Evolutionary conservation across 208 protist genomes (phyloP), one percentile per base, ranked within the genome.

Genomic region (Acanthamoeba triangularis): DNA sequence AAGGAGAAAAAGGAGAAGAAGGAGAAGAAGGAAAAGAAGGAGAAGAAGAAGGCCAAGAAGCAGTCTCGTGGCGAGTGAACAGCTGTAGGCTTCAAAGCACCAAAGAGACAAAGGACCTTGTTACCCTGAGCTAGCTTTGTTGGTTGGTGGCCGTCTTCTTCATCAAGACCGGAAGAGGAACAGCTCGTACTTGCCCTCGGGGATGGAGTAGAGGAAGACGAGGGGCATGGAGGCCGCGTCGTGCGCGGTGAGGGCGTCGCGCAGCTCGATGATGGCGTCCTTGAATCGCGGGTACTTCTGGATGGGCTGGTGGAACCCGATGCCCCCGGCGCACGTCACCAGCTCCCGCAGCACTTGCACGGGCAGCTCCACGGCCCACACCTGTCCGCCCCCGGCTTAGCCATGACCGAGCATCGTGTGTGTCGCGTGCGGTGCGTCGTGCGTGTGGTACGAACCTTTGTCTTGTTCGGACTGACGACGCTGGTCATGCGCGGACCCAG

Each of bases 211-310:
- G 20, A 94, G 47, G 54, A 94, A 94, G 90, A 94, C 47, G 69
- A 82, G 7, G 37, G 90, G 90, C 59, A 94, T 65, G 37, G 30
- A 7, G 4, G 18, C 54, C 14, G 85, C 61, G 41, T 94, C 54
- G 65, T 94, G 59, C 0, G 37, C 69, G 14, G 25, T 63, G 67
- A 94, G 37, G 4, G 54, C 37, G 44, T 94, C 90, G 28, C 90
- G 90, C 90, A 94, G 49, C 67, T 78, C 23, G 28, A 56, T 56
- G 69, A 94, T 94, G 65, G 10, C 67, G 41, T 80, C 67, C 30
- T 63, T 76, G 49, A 82, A 94, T n/a, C 90, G 90, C 37, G 90
- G 37, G 54, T 94, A 94, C 67, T 94, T 94, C 41, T 94, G 90
- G 35, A 94, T 76, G 37, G 67, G 65, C 35, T 74, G 90, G 65